Conservation (phyloP, 352 stramenopile genomes). For the Elongisporangium senticosum region DNA sequence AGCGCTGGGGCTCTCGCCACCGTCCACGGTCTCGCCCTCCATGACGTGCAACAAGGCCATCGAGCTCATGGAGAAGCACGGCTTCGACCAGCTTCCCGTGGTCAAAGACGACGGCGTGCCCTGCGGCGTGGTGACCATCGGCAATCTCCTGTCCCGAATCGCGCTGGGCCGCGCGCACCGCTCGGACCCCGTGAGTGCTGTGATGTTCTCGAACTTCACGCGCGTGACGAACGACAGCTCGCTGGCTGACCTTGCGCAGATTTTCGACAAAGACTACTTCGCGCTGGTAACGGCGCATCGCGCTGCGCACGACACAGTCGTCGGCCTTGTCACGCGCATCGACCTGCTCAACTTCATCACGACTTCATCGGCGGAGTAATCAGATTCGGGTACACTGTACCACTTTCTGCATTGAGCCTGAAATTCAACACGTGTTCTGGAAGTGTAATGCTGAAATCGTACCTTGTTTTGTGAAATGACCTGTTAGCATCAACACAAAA, state of each 20-base stretch:
- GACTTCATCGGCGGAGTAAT: constrained; percentile 1
- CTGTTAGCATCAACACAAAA: not conserved
- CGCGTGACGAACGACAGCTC: constrained; percentile 85
- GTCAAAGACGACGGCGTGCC: constrained; percentile 69
- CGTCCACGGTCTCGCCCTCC: constrained; percentile 82
- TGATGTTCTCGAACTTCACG: constrained; percentile 94
- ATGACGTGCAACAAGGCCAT: constrained; percentile 90
- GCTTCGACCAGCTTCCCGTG: constrained; percentile 75
- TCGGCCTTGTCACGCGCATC: constrained; percentile 93
- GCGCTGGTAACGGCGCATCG: constrained; percentile 79
- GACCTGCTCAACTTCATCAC: constrained; percentile 96
- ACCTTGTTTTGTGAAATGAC: not conserved
- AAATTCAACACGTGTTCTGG: not conserved
- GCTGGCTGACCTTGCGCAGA: constrained; percentile 87
- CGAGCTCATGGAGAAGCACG: constrained; percentile 89
- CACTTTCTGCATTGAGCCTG: not conserved
- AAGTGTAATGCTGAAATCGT: not conserved
- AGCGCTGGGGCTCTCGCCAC: constrained; percentile 66
- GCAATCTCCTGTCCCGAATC: constrained; percentile 91
- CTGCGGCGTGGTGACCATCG: constrained; percentile 93
- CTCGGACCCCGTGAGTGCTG: constrained; percentile 74
- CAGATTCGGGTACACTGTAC: not conserved
- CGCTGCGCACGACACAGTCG: constrained; percentile 73
- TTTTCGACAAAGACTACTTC: constrained; percentile 96
- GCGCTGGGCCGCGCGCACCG: constrained; percentile 80